Percentiles rank a stretch among this genome's conserved stretches.
phyloP scores from a whole-genome alignment of 1,284 basidiomycete species.

The Prillingera fragicola region DNA sequence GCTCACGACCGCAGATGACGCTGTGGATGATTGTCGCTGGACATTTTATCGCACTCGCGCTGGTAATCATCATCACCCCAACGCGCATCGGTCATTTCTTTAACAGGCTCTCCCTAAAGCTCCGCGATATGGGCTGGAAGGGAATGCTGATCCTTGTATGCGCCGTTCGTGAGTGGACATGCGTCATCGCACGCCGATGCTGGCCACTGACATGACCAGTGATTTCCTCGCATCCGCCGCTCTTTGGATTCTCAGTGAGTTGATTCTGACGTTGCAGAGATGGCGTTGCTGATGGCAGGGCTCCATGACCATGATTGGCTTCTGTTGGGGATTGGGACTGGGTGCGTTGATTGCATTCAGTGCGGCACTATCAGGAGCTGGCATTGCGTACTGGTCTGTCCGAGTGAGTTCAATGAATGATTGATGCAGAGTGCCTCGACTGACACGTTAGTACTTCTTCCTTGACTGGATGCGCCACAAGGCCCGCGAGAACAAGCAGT shows the following conservation, averaged over 20 bases:
- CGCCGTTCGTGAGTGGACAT: conserved; percentile 31
- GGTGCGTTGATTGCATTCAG: conserved; percentile 35
- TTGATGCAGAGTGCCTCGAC: too few species aligned
- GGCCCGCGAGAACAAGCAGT: conserved; percentile 44
- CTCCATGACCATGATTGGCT: conserved; percentile 45
- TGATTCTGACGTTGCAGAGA: too few species aligned
- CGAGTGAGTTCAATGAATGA: conserved; percentile 36
- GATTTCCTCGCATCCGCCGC: conserved; percentile 43
- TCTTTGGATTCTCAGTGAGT: conserved; percentile 47
- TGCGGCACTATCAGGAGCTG: conserved; percentile 36
- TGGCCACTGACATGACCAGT: conserved; percentile 24
- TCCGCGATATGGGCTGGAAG: conserved; percentile 33
- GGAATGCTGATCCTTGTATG: conserved; percentile 36
- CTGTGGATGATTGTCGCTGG: conserved; percentile 21
- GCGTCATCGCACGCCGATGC: not conserved
- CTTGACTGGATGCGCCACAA: conserved; percentile 33
- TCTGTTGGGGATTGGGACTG: conserved; percentile 45
- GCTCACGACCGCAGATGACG: conserved; percentile 6
- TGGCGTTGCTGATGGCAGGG: too few species aligned
- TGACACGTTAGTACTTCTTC: conserved; percentile 46
- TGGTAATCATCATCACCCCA: conserved; percentile 40
- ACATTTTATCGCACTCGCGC: conserved; percentile 24
- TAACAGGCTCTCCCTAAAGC: conserved; percentile 28
- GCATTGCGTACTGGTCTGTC: conserved; percentile 41
- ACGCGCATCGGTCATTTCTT: conserved; percentile 39